Base-by-base conservation (phyloP, 257 asterid genomes). In the Eucommia ulmoides region DNA sequence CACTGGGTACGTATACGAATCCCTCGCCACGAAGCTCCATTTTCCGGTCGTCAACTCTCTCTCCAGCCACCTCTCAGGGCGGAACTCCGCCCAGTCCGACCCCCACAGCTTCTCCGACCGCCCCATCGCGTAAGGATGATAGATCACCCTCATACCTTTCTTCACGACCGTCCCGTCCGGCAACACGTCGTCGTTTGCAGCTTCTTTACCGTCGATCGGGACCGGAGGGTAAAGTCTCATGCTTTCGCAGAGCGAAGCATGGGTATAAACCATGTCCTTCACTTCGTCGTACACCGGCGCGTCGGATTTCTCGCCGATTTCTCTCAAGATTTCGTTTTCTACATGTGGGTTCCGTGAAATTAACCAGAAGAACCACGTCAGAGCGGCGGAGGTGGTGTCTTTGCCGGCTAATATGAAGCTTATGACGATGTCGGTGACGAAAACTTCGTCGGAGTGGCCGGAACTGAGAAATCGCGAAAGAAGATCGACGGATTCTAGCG, bases 201-300 rank as follows among this genome's bases (percentile, higher is more conserved):
- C 79, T 15, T 50, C 65, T 51, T 76, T 79, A 0, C 75, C 65
- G 59, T 75, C 70, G 52, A 69, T 33, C 0, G 84, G 88, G 7
- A 81, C 80, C 24, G 93, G 93, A 7, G 88, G 93, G 38, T 78
- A 81, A 1, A 81, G 68, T 56, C 93, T 62, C 93, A 81, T 81
- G 45, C 66, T 35, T 44, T 81, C 88, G 20, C 78, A 81, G 0
- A 81, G 65, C 1, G 82, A 33, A 10, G 84, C 84, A 33, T 81
- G 88, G 1, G 78, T 75, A 45, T 78, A 81, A 2, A 63, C 71
- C 88, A 75, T 61, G 61, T 56, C 68, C 55, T 73, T 78, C 54
- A 62, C 88, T 45, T 78, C 93, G 0, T 80, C 77, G 41, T 74
- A 77, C 0, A 24, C 54, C 3, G 51, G 19, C 19, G 20, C 41